These are phyloP conservation scores for Coemansia sp. DNA, from an alignment of 192 early-diverging fungal genomes.

Conservation along the genomic window DNA sequence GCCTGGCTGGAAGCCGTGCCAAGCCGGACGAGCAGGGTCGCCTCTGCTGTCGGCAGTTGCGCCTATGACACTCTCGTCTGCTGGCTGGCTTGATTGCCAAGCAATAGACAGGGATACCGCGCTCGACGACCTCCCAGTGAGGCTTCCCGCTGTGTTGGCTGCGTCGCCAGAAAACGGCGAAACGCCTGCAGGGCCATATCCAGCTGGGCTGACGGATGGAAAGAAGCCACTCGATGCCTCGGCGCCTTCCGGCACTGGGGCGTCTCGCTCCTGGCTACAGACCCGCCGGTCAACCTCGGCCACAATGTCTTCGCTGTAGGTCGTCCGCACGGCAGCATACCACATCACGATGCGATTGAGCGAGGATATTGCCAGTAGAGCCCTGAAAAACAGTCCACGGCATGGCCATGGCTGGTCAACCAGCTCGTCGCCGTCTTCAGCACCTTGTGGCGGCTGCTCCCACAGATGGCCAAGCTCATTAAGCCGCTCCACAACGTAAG, in stretches of 20 bases:
- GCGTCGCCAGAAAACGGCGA: not conserved
- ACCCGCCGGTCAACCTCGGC: slow-evolving; percentile 23
- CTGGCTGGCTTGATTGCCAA: not conserved
- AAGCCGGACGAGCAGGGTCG: not conserved
- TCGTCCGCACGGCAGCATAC: slow-evolving; percentile 32
- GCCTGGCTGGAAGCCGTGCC: not conserved
- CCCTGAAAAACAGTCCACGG: slow-evolving; percentile 34
- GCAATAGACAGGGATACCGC: not conserved
- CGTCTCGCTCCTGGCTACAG: not conserved
- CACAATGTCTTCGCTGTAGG: slow-evolving; percentile 34
- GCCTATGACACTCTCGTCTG: too few relatives aligned
- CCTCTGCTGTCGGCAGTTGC: not conserved
- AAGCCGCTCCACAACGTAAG: slow-evolving; percentile 32
- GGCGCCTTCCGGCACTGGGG: not conserved
- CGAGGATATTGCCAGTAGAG: slow-evolving; percentile 42
- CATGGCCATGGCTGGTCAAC: slow-evolving; percentile 36
- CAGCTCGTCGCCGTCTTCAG: not conserved
- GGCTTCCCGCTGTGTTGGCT: not conserved
- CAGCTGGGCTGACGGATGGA: not conserved
- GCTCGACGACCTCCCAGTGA: not conserved
- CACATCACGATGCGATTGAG: slow-evolving; percentile 48
- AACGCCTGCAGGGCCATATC: not conserved
- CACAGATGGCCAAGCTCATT: slow-evolving; percentile 28
- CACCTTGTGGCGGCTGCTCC: slow-evolving; percentile 18
- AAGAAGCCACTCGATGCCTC: not conserved